Percentiles rank a stretch among this genome's conserved stretches.
These are phyloP conservation scores for Collybiopsis confluens DNA, from an alignment of 768 basidiomycete species.

Conservation along the genomic window DNA sequence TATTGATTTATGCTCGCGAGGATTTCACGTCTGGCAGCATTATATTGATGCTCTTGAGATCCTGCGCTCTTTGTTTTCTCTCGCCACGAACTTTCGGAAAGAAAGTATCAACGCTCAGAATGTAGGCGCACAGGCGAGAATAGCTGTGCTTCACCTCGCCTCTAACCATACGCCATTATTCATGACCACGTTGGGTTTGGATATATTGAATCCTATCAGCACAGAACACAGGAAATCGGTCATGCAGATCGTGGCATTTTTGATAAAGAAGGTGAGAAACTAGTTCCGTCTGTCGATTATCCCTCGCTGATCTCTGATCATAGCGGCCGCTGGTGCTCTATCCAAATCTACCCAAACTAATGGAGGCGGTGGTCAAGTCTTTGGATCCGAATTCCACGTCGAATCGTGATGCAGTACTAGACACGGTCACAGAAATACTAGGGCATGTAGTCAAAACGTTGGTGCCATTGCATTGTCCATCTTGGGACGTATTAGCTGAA, in stretches of 20 bases:
- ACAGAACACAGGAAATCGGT: slow-evolving; percentile 81
- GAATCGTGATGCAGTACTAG: slow-evolving; percentile 78
- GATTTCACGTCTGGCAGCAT: slow-evolving; percentile 93
- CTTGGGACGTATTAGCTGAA: not conserved
- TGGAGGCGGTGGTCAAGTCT: slow-evolving; percentile 95
- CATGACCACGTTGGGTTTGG: slow-evolving; percentile 90
- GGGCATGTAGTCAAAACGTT: slow-evolving; percentile 93
- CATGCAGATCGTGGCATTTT: slow-evolving; percentile 88
- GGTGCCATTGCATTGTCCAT: slow-evolving; percentile 16
- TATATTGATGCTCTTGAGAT: slow-evolving; percentile 89
- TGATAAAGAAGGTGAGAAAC: slow-evolving; percentile 75
- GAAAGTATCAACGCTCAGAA: slow-evolving; percentile 67
- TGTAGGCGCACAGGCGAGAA: slow-evolving; percentile 71
- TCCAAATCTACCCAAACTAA: slow-evolving; percentile 75
- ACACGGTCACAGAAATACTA: slow-evolving; percentile 91
- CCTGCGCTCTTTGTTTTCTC: slow-evolving; percentile 74
- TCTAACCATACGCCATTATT: slow-evolving; percentile 80
- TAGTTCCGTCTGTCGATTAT: not conserved
- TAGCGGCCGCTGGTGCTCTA: slow-evolving; percentile 86
- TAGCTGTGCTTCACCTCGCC: slow-evolving; percentile 83
- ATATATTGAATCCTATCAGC: slow-evolving; percentile 75
- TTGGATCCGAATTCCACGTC: slow-evolving; percentile 84
- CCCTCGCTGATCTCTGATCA: not conserved
- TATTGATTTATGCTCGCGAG: slow-evolving; percentile 86
- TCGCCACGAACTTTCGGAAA: slow-evolving; percentile 71